Conservation (phyloP, 2,329 filamentous ascomycete species). For the Fusarium austroafricanum region DNA sequence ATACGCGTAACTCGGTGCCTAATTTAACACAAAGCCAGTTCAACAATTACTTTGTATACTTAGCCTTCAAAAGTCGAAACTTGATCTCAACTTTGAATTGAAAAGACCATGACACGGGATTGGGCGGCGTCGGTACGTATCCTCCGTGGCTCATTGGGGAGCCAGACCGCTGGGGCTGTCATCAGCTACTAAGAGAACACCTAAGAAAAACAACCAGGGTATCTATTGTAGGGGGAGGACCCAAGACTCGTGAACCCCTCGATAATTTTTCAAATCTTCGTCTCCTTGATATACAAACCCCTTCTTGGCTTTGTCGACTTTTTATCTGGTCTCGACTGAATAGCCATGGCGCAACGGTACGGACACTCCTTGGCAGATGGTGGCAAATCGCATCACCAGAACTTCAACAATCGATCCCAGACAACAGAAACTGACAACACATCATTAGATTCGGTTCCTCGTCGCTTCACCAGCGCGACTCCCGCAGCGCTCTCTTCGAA, state of each 20-base stretch:
- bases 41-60: background rate
- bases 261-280: slow-evolving; percentile 12
- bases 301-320: background rate
- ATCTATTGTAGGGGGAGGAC: slow-evolving; percentile 40
- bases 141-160: no score
- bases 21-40: background rate
- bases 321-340: slow-evolving; percentile 7
- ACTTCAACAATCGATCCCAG: background rate
- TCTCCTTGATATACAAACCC: slow-evolving; percentile 3
- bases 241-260: slow-evolving; percentile 40
- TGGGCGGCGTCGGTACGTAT: slow-evolving; percentile 34
- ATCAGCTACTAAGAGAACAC: slow-evolving; percentile 37
- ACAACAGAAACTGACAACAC: slow-evolving; percentile 18
- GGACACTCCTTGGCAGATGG: slow-evolving; percentile 20
- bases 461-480: slow-evolving; percentile 78
- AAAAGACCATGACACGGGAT: slow-evolving; percentile 36
- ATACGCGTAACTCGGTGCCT: background rate
- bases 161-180: slow-evolving; percentile 29
- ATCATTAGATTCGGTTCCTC: slow-evolving; percentile 71
- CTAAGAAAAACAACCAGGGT: slow-evolving; percentile 44
- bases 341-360: slow-evolving; percentile 54
- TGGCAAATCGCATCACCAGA: slow-evolving; percentile 20
- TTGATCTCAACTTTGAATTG: background rate
- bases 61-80: background rate
- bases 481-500: slow-evolving; percentile 79